phyloP scores from a whole-genome alignment of 306 rosid genomes.

The Glycine soja region DNA sequence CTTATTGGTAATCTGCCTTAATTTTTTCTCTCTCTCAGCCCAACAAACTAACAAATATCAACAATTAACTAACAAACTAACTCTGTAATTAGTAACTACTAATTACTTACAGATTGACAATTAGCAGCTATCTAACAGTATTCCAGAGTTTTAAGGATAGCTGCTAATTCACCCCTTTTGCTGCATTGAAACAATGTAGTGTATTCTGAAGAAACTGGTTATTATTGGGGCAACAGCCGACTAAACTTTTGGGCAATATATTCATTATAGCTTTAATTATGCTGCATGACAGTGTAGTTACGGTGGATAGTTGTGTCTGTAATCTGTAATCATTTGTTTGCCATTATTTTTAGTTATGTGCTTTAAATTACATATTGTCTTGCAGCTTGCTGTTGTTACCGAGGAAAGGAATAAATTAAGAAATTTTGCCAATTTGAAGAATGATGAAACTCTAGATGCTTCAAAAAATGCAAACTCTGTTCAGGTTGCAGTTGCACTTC shows the following conservation, averaged over 20 bases:
- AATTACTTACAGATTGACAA: not conserved
- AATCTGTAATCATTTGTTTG: slow-evolving; percentile 23
- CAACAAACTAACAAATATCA: not conserved
- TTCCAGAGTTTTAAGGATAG: slow-evolving; percentile 7
- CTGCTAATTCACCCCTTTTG: not conserved
- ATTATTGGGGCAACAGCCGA: slow-evolving; percentile 6
- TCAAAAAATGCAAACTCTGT: slow-evolving; percentile 53
- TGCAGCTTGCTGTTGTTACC: slow-evolving; percentile 81
- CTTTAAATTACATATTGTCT: slow-evolving; percentile 32
- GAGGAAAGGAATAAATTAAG: slow-evolving; percentile 81
- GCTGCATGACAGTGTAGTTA: slow-evolving; percentile 31
- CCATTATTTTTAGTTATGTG: slow-evolving; percentile 39
- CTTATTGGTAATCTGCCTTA: not conserved
- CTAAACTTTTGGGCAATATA: slow-evolving; percentile 1
- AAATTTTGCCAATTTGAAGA: slow-evolving; percentile 59
- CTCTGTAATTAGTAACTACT: no score
- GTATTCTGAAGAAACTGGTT: slow-evolving; percentile 22
- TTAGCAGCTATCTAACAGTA: not conserved
- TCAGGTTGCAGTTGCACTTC: slow-evolving; percentile 67
- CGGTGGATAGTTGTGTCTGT: slow-evolving; percentile 23
- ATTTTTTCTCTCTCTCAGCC: not conserved
- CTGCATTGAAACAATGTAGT: slow-evolving; percentile 19
- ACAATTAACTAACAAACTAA: not conserved
- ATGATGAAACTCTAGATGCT: slow-evolving; percentile 58
- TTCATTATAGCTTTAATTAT: slow-evolving; percentile 32